Conservation (phyloP, 148 eudicot genomes). For the Limonium bicolor region DNA sequence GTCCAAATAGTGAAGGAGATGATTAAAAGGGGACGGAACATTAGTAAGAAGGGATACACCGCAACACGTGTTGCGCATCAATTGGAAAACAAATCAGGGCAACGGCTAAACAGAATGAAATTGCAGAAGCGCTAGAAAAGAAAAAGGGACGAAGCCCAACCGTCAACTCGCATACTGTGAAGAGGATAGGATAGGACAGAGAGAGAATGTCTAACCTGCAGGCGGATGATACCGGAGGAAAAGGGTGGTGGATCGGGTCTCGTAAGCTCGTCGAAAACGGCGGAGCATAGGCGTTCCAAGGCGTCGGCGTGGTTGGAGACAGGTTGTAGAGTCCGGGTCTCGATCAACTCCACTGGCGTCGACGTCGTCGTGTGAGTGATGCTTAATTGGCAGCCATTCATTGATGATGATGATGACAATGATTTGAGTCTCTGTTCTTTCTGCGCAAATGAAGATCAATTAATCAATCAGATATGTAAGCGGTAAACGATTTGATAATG, state of each 20-base stretch:
- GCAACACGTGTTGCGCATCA: conserved; percentile 11
- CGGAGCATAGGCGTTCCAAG: conserved; percentile 32
- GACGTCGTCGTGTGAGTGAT: conserved; percentile 16
- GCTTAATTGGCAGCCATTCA: conserved; percentile 73
- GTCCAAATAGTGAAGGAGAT: too few relatives aligned
- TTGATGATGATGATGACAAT: conserved; percentile 22
- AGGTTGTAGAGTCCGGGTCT: conserved; percentile 44
- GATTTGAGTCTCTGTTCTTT: not conserved
- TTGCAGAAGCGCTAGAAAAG: not conserved
- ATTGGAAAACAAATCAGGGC: too few relatives aligned
- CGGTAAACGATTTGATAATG: too few relatives aligned
- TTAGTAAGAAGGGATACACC: conserved; percentile 10
- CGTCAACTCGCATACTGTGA: too few relatives aligned
- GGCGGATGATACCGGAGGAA: conserved; percentile 67
- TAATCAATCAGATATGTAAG: too few relatives aligned
- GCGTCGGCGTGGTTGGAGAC: conserved; percentile 36
- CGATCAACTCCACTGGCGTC: conserved; percentile 34
- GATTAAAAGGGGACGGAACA: not conserved
- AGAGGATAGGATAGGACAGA: not conserved
- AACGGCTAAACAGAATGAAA: not conserved
- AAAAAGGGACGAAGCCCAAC: too few relatives aligned
- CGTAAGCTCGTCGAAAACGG: conserved; percentile 32
- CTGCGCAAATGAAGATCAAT: not conserved
- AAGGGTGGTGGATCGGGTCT: conserved; percentile 21
- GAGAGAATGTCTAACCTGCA: conserved; percentile 38